Base-by-base conservation (phyloP, 2,329 filamentous ascomycete genomes). In the Penicillium sp. region DNA sequence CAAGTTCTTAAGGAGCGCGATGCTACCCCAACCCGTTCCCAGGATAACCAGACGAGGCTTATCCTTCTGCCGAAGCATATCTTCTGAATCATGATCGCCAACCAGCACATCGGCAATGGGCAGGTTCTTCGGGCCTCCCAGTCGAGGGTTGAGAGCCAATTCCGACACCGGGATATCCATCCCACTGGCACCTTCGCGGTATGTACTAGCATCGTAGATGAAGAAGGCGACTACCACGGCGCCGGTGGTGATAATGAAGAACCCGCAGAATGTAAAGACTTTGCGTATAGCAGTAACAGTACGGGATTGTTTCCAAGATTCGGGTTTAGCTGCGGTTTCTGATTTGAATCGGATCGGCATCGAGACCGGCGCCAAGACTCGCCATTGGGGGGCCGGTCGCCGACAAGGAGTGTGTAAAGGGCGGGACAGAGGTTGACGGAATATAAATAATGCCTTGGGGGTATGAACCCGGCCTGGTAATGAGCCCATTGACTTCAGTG, bases 41-140 rank as follows among this genome's bases (percentile, higher is more conserved):
- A 99, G 77, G 56, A 99, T 89, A 39, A 99, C 94, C 66, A 99
- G 78, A 69, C 89, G 90, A 5, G 94, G 94, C 79, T 99, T 99
- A 69, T 92, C 84, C 76, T 91, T 94, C 72, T 87, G 85, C 48
- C 78, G 81, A 60, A 80, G 81, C 75, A 87, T 92, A 55, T 84
- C 82, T 14, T 87, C 84, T 50, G 78, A 85, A 62, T 97, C 93
- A 65, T 96, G 86, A 69, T 97, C 94, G 69, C 96, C 92, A 39
- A 99, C 86, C 59, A 92, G 85, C 24, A 89, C 85, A 61, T 97
- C 90, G 20, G 89, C 87, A 57, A 99, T 94, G 1, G 93, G 94
- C 34, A 99, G 78, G 68, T 99, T 96, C 81, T 99, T 97, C 0
- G 93, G 92, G 0, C 94, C 94, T 53, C 94, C 94, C 57, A 82